These are phyloP conservation scores for Macrocybe gigantea DNA, from an alignment of 768 basidiomycete genomes.

Conservation along the genomic window DNA sequence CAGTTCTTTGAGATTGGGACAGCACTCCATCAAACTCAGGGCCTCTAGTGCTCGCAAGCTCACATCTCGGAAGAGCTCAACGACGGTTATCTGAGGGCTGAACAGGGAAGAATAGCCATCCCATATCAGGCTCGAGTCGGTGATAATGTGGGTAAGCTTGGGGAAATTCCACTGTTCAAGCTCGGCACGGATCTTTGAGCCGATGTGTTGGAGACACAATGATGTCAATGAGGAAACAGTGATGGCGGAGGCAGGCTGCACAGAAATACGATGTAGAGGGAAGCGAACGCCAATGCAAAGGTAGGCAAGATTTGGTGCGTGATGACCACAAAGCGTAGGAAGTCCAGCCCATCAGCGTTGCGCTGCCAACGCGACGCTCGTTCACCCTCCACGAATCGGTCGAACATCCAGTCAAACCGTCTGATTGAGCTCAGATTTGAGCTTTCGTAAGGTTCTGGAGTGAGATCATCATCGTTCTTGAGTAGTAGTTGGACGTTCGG, in stretches of 20 bases:
- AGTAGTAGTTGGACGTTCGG: slow-evolving; percentile 7
- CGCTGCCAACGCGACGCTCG: background rate
- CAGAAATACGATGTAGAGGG: slow-evolving; percentile 1
- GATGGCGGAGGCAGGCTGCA: background rate
- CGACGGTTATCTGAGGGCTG: slow-evolving; percentile 4
- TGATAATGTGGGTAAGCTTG: slow-evolving; percentile 8
- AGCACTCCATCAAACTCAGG: background rate
- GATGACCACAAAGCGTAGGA: slow-evolving; percentile 3
- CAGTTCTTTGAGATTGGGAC: slow-evolving; percentile 7
- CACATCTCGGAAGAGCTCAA: slow-evolving; percentile 9
- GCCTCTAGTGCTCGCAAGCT: background rate
- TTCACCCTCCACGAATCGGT: background rate
- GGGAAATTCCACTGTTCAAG: slow-evolving; percentile 10
- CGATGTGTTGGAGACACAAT: slow-evolving; percentile 6
- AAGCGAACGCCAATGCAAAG: slow-evolving; percentile 8
- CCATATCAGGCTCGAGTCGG: slow-evolving; percentile 7
- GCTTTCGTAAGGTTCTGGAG: background rate
- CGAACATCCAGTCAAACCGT: slow-evolving; percentile 9
- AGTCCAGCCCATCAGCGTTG: slow-evolving; percentile 3
- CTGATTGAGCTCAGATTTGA: slow-evolving; percentile 2
- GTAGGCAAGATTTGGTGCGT: slow-evolving; percentile 5
- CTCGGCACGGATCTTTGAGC: slow-evolving; percentile 2
- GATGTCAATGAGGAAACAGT: slow-evolving; percentile 3
- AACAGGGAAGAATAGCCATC: slow-evolving; percentile 5
- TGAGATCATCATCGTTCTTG: slow-evolving; percentile 10